Conservation (phyloP, 2,329 filamentous ascomycete species). For the Mariannaea sp. region DNA sequence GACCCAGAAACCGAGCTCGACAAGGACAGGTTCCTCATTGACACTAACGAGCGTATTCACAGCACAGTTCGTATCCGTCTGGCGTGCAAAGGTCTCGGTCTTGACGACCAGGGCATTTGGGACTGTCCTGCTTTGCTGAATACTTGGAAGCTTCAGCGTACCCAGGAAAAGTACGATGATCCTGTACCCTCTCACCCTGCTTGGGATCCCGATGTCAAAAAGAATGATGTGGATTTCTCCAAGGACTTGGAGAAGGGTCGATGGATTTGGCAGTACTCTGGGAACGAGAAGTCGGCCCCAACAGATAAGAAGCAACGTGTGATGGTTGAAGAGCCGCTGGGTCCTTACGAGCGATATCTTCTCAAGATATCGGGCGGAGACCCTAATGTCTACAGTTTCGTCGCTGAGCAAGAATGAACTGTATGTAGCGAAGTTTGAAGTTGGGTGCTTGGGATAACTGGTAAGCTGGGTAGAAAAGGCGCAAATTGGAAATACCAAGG, state of each 20-base stretch:
- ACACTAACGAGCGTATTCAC: constrained; percentile 62
- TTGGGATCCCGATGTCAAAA: constrained; percentile 39
- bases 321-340: constrained; percentile 59
- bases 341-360: constrained; percentile 57
- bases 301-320: constrained; percentile 45
- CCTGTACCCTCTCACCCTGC: constrained; percentile 42
- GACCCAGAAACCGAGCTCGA: constrained; percentile 47
- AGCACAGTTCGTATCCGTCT: constrained; percentile 59
- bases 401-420: constrained; percentile 36
- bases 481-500: not conserved
- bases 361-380: constrained; percentile 50
- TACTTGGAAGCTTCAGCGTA: constrained; percentile 51
- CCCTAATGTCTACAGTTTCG: constrained; percentile 51
- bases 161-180: constrained; percentile 40
- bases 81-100: constrained; percentile 54
- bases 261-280: constrained; percentile 61
- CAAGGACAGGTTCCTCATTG: constrained; percentile 48
- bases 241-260: constrained; percentile 40
- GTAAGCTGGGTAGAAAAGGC: not conserved
- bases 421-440: too few relatives aligned
- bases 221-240: constrained; percentile 30
- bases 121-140: constrained; percentile 49
- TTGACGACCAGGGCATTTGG: constrained; percentile 56
- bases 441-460: too few relatives aligned
- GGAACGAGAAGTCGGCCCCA: constrained; percentile 49